Evolutionary conservation across 805 yeast species (phyloP), one percentile per base, ranked within the genome.

Genomic region (Saccharomycopsis malanga): DNA sequence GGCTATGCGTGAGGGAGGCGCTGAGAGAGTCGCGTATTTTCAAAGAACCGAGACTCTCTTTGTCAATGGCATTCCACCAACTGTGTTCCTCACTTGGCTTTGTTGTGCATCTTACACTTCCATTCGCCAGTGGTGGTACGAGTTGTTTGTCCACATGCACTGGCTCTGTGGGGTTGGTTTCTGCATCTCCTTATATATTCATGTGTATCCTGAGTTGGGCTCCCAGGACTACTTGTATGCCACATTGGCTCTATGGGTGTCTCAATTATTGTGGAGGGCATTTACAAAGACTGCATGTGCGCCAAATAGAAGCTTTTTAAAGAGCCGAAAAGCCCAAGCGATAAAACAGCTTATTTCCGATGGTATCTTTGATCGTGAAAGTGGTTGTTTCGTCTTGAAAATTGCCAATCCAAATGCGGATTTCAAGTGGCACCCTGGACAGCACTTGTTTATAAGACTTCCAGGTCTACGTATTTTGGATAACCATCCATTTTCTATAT

Each of bases 401-500:
- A 63, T 68, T 20, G 30, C 7, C 30, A 59, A 61, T 40, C 34
- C 39, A 2, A 44, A 64, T 27, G 51, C 61, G n/a, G 70, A 67
- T 6, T 58, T 72, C 35, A 49, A 53, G 9, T 76, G 81, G 81
- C 54, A 39, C 14, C 73, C 81, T 1, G 81, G 83, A 21, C 82
- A 77, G 50, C 83, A 77, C 58, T 61, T 75, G 4, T 74, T 64
- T 53, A 58, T 77, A 18, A 65, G 80, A 54, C 72, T 73, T 48
- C 61, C 63, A 2, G 77, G 73, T 1, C 52, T 65, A 14, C 62
- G 68, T 34, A 60, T 74, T 20, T 54, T 74, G 18, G 79, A 76
- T 50, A 74, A 70, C 52, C 83, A 77, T 59, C 82, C 82, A 10
- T 77, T 77, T 55, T 74, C 81, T 1, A 69, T 76, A 6, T 52